These are phyloP conservation scores for Cyberlindnera maritima DNA, from an alignment of 805 yeast species.

Conservation along the genomic window DNA sequence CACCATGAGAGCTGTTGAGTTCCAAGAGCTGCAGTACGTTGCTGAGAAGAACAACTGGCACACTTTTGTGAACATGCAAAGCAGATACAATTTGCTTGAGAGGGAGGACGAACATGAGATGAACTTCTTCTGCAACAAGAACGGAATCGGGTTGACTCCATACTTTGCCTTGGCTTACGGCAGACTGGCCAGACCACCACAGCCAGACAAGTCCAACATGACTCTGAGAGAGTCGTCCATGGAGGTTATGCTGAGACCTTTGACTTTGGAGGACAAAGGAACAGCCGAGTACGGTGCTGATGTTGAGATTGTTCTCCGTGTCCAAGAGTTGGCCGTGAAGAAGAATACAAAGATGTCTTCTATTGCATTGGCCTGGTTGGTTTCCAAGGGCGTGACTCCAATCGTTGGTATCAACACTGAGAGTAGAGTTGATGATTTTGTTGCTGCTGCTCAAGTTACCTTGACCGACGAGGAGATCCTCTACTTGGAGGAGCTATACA, in stretches of 20 bases:
- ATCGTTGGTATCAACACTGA: constrained; percentile 50
- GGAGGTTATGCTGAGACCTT: neutral
- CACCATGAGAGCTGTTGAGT: constrained; percentile 52
- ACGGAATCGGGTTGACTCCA: constrained; percentile 57
- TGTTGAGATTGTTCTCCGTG: constrained; percentile 40
- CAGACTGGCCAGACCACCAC: constrained; percentile 45
- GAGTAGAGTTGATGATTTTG: constrained; percentile 50
- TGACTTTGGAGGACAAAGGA: constrained; percentile 1
- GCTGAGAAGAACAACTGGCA: constrained; percentile 57
- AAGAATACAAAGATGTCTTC: constrained; percentile 48
- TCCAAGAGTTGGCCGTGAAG: constrained; percentile 50
- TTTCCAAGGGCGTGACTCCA: constrained; percentile 49
- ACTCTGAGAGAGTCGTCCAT: constrained; percentile 11
- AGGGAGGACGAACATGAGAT: constrained; percentile 65
- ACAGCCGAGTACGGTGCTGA: constrained; percentile 24
- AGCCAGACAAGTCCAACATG: neutral
- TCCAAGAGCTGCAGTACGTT: constrained; percentile 48
- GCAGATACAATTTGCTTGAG: constrained; percentile 49
- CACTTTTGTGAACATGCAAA: constrained; percentile 59
- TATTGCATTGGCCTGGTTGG: constrained; percentile 51
- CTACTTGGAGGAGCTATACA: constrained; percentile 21
- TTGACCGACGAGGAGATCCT: constrained; percentile 27
- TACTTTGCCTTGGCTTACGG: constrained; percentile 61
- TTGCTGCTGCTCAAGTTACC: constrained; percentile 39
- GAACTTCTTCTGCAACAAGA: constrained; percentile 49